These are phyloP conservation scores for Nissolia schottii DNA, from an alignment of 306 rosid genomes.

Conservation along the genomic window DNA sequence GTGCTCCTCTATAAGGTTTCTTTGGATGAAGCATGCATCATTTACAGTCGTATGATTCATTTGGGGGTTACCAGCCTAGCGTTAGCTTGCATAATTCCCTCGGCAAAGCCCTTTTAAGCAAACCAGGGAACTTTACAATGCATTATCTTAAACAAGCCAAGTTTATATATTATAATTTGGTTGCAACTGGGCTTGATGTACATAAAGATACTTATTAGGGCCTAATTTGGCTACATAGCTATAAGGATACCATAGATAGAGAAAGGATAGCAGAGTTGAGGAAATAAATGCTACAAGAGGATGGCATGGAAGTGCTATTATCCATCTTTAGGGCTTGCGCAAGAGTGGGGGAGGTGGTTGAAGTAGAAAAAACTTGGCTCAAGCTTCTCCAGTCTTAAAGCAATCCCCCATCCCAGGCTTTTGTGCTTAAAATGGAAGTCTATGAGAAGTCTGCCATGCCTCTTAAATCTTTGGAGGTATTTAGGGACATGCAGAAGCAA, in stretches of 20 bases:
- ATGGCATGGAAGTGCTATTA: constrained; percentile 64
- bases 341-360: constrained; percentile 62
- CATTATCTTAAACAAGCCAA: constrained; percentile 85
- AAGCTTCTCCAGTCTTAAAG: constrained; percentile 45
- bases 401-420: constrained; percentile 56
- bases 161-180: constrained; percentile 69
- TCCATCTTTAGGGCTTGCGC: constrained; percentile 77
- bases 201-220: constrained; percentile 77
- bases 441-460: constrained; percentile 65
- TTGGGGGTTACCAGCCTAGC: constrained; percentile 87
- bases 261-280: constrained; percentile 56
- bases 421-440: constrained; percentile 83
- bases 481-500: constrained; percentile 69
- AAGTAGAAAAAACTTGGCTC: constrained; percentile 64
- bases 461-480: constrained; percentile 54
- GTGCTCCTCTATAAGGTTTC: constrained; percentile 67
- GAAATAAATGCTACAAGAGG: constrained; percentile 59
- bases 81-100: constrained; percentile 87
- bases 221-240: constrained; percentile 92
- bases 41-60: constrained; percentile 89
- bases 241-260: constrained; percentile 72
- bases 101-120: constrained; percentile 61
- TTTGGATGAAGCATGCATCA: constrained; percentile 79
- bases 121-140: constrained; percentile 62
- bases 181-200: constrained; percentile 63